Percentiles rank a stretch among this genome's conserved stretches.
Evolutionary conservation across 1,139 yeast species (phyloP).

Genomic region (Geotrichum restrictum): DNA sequence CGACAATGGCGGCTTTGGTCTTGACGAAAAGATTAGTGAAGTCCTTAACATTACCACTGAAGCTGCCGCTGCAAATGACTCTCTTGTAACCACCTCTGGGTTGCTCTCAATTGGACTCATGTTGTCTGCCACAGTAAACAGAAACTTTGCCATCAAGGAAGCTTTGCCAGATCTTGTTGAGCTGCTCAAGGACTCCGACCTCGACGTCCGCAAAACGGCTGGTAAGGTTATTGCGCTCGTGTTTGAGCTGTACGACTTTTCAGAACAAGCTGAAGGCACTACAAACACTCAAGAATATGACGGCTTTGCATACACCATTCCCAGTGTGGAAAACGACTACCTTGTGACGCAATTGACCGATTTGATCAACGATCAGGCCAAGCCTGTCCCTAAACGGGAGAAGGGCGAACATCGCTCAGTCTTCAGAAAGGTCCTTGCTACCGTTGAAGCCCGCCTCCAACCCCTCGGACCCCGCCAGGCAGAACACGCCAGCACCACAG

Average conservation of each 20-base stretch:
- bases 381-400: slow-evolving; percentile 49
- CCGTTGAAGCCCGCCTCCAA: slow-evolving; percentile 30
- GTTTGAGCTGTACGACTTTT: slow-evolving; percentile 56
- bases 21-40: slow-evolving; percentile 31
- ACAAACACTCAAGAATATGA: slow-evolving; percentile 41
- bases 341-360: slow-evolving; percentile 46
- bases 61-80: slow-evolving; percentile 28
- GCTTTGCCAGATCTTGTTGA: slow-evolving; percentile 32
- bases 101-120: slow-evolving; percentile 37
- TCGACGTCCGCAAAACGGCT: slow-evolving; percentile 44
- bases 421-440: slow-evolving; percentile 56
- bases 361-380: slow-evolving; percentile 41
- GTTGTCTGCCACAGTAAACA: slow-evolving; percentile 14
- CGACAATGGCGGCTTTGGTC: slow-evolving; percentile 39
- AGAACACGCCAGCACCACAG: background rate
- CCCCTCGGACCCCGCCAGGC: slow-evolving; percentile 16
- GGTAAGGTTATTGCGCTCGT: slow-evolving; percentile 60
- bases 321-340: slow-evolving; percentile 57
- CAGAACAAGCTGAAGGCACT: slow-evolving; percentile 37
- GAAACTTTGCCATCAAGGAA: slow-evolving; percentile 33
- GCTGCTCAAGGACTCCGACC: slow-evolving; percentile 29
- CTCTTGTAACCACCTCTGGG: slow-evolving; percentile 33
- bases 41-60: slow-evolving; percentile 37
- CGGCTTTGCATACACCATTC: slow-evolving; percentile 40
- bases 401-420: slow-evolving; percentile 59